Conservation (phyloP, 108 stramenopile genomes). For the Cyclotella choctawhatcheeana region DNA sequence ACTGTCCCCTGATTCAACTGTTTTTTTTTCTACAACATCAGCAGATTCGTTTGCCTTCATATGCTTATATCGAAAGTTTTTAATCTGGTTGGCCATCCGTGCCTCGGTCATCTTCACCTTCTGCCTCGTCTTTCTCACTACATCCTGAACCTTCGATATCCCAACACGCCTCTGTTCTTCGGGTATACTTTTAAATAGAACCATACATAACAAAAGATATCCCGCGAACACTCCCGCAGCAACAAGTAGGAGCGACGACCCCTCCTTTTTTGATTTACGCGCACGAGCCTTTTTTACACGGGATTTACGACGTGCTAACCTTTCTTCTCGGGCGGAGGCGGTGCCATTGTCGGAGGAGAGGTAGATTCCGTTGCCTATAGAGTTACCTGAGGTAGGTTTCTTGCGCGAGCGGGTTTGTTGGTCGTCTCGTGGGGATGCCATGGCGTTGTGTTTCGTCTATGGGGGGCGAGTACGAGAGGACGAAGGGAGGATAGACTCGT, state of each 20-base stretch:
- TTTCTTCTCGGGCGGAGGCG: slow-evolving; percentile 22
- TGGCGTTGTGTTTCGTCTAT: too few relatives aligned
- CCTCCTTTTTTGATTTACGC: slow-evolving; percentile 13
- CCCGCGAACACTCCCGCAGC: slow-evolving; percentile 19
- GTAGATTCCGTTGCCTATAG: slow-evolving; percentile 16
- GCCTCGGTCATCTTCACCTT: slow-evolving; percentile 4
- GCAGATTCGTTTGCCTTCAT: neutral
- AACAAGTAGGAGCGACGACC: slow-evolving; percentile 21
- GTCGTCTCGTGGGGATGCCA: slow-evolving; percentile 21
- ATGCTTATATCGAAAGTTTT: neutral
- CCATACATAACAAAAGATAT: slow-evolving; percentile 27
- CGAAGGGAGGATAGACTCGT: neutral
- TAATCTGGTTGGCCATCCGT: too few relatives aligned
- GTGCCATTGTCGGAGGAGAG: slow-evolving; percentile 18
- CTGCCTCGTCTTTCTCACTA: slow-evolving; percentile 21
- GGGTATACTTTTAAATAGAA: slow-evolving; percentile 36
- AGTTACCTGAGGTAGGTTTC: slow-evolving; percentile 9
- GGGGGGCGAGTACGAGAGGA: neutral
- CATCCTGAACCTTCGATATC: slow-evolving; percentile 22
- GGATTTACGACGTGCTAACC: slow-evolving; percentile 26
- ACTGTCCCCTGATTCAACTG: too few relatives aligned
- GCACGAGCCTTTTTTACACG: slow-evolving; percentile 38
- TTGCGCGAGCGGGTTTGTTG: slow-evolving; percentile 40
- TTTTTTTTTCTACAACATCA: neutral
- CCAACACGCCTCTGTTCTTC: slow-evolving; percentile 29